phyloP scores from a whole-genome alignment of 202 grass and related monocot genomes.

The Carex arenaria region DNA sequence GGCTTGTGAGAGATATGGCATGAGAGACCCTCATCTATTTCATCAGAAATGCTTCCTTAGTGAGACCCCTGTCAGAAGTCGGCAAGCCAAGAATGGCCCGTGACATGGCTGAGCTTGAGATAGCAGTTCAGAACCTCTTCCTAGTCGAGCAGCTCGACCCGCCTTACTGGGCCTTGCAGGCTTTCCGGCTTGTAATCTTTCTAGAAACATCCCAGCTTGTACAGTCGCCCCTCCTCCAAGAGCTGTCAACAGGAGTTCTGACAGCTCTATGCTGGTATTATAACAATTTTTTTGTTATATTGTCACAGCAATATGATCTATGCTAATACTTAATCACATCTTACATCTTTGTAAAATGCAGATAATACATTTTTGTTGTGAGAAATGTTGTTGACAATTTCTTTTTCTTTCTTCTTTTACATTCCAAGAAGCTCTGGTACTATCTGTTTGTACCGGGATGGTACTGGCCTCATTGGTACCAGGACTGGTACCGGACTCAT shows the following conservation, averaged over 20 bases:
- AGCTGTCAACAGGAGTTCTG: not conserved
- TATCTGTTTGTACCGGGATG: no score
- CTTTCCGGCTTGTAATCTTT: slow-evolving; percentile 74
- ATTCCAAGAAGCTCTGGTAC: no score
- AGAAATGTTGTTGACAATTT: no score
- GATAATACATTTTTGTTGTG: no score
- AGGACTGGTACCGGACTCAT: no score
- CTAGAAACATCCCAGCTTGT: slow-evolving; percentile 80
- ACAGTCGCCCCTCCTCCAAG: slow-evolving; percentile 61
- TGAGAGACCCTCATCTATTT: slow-evolving; percentile 81
- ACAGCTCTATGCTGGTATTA: no score
- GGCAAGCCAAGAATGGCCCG: slow-evolving; percentile 90
- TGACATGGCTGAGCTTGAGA: slow-evolving; percentile 92
- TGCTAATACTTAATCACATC: no score
- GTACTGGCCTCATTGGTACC: no score
- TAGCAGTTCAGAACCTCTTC: slow-evolving; percentile 89
- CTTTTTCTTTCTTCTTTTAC: no score
- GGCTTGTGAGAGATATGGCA: slow-evolving; percentile 91
- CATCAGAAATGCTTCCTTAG: slow-evolving; percentile 84
- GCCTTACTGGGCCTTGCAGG: slow-evolving; percentile 50
- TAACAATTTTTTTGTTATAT: no score
- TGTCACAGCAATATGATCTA: no score
- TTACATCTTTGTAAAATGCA: no score
- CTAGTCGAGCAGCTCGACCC: slow-evolving; percentile 90
- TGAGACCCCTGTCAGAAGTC: slow-evolving; percentile 87